phyloP scores from a whole-genome alignment of 176 grass and related monocot species.

The Oryza punctata region DNA sequence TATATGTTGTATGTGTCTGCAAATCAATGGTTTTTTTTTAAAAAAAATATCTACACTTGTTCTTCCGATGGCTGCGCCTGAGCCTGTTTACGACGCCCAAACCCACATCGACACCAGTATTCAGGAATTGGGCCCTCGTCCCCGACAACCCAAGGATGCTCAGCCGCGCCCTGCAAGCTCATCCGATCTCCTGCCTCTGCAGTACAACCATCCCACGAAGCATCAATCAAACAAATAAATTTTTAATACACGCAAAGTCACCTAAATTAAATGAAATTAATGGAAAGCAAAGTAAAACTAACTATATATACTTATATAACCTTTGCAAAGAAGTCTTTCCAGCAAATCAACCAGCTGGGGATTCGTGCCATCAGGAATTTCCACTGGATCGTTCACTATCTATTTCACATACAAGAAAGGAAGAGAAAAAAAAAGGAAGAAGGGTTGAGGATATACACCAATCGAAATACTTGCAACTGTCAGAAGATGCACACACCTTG shows the following conservation, averaged over 20 bases:
- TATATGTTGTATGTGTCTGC: neutral
- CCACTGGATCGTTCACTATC: conserved; percentile 57
- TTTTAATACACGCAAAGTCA: neutral
- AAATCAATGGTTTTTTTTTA: neutral
- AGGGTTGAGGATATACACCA: neutral
- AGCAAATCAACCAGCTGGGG: conserved; percentile 58
- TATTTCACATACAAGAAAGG: conserved; percentile 2
- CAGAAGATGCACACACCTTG: conserved; percentile 40
- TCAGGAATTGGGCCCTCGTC: conserved; percentile 58
- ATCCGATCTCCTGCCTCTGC: conserved; percentile 60
- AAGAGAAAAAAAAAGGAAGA: neutral
- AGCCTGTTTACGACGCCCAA: conserved; percentile 21
- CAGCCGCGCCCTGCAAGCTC: conserved; percentile 48
- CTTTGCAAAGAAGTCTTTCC: conserved; percentile 73
- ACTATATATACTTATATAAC: conserved; percentile 17
- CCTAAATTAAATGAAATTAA: neutral
- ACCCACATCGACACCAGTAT: conserved; percentile 54
- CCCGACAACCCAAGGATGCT: conserved; percentile 70
- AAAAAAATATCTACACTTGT: neutral
- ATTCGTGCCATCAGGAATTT: conserved; percentile 56
- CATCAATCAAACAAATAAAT: neutral
- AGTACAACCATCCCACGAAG: neutral
- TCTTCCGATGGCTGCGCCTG: neutral
- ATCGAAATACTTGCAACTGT: neutral
- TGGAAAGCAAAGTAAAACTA: neutral